phyloP scores from a whole-genome alignment of 345 rosid genomes.

The Lumnitzera racemosa region DNA sequence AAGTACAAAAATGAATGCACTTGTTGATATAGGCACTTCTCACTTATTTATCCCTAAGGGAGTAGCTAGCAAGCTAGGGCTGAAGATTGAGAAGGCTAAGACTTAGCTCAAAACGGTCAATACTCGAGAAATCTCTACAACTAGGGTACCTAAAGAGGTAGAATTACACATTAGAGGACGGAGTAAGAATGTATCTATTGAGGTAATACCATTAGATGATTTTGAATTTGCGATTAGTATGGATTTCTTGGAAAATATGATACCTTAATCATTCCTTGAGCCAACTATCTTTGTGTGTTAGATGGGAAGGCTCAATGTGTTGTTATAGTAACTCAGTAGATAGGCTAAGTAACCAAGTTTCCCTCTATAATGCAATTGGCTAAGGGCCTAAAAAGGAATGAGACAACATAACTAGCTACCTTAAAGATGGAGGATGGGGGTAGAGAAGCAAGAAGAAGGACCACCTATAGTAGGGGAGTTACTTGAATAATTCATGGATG shows the following conservation, averaged over 20 bases:
- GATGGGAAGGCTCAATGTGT: background rate
- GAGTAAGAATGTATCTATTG: background rate
- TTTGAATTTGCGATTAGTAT: background rate
- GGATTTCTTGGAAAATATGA: too few species aligned
- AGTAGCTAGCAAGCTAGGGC: background rate
- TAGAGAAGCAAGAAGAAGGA: fast-evolving
- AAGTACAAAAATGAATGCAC: too few species aligned
- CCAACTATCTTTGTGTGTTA: background rate
- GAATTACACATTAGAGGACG: too few species aligned
- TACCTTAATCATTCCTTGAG: background rate
- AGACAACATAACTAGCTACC: background rate
- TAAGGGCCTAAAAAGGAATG: background rate
- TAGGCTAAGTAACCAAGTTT: background rate
- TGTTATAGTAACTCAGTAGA: fast-evolving
- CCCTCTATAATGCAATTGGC: background rate
- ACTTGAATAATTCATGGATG: background rate
- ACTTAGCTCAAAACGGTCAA: background rate
- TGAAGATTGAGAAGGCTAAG: too few species aligned
- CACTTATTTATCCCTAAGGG: too few species aligned
- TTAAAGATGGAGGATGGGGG: background rate
- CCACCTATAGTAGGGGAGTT: background rate
- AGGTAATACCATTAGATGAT: background rate
- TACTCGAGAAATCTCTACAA: too few species aligned
- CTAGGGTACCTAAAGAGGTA: too few species aligned
- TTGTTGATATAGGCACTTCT: too few species aligned